These are phyloP conservation scores for Aspergillus tamarii DNA, from an alignment of 2,329 filamentous ascomycete species.

Conservation along the genomic window DNA sequence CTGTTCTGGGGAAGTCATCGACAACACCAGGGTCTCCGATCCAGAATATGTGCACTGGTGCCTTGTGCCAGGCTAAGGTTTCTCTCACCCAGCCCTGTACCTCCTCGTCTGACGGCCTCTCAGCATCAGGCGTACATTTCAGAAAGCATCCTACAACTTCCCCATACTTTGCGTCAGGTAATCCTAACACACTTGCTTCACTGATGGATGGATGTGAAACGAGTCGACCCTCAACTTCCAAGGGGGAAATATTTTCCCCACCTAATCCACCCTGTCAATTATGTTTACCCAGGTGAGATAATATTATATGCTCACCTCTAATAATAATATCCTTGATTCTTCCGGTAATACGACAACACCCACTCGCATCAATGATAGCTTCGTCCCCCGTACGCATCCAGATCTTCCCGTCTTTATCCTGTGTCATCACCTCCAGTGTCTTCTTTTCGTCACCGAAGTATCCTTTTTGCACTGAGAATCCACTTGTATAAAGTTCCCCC, in stretches of 20 bases:
- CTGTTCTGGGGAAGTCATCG: constrained; percentile 61
- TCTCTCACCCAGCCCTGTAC: constrained; percentile 62
- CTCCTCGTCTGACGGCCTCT: constrained; percentile 51
- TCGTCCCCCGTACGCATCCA: constrained; percentile 57
- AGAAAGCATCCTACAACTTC: constrained; percentile 61
- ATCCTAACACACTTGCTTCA: constrained; percentile 66
- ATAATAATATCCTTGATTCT: constrained; percentile 79
- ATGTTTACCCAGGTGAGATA: too few species aligned
- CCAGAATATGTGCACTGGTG: constrained; percentile 72
- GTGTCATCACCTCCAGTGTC: too few species aligned
- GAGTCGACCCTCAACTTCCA: constrained; percentile 71
- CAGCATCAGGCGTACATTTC: constrained; percentile 24
- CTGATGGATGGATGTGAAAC: constrained; percentile 60
- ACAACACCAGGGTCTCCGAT: constrained; percentile 61
- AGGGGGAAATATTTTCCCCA: constrained; percentile 69
- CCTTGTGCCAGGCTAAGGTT: constrained; percentile 64
- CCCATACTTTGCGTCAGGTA: constrained; percentile 54
- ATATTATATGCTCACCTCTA: constrained; percentile 47
- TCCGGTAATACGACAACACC: constrained; percentile 70
- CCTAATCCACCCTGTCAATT: constrained; percentile 39
- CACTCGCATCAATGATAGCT: constrained; percentile 52
- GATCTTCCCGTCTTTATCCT: too few species aligned
- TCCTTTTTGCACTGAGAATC: too few species aligned
- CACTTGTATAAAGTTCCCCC: too few species aligned
- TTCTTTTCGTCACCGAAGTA: too few species aligned